Evolutionary conservation across 176 grass and related monocot species (phyloP).

Genomic region (Dactylis glomerata): DNA sequence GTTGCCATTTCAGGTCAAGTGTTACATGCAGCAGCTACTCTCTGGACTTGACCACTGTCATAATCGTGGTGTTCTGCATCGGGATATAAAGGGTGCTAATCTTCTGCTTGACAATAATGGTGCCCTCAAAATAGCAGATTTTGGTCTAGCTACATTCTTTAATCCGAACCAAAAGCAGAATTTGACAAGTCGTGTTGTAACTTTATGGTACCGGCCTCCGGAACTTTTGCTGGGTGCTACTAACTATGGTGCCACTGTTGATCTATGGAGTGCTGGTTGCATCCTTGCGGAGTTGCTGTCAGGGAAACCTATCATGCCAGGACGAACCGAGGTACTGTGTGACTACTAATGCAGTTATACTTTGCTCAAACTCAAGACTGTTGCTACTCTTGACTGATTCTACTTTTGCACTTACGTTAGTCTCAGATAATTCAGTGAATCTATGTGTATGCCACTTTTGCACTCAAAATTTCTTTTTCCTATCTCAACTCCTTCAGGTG

Average conservation of each 20-base stretch:
- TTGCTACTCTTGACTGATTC: slow-evolving; percentile 10
- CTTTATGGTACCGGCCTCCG: slow-evolving; percentile 96
- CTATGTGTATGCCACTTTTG: neutral
- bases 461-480: too few relatives aligned
- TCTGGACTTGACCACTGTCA: slow-evolving; percentile 94
- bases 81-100: slow-evolving; percentile 98
- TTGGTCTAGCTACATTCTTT: slow-evolving; percentile 94
- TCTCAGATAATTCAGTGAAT: neutral
- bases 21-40: slow-evolving; percentile 93
- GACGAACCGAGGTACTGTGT: slow-evolving; percentile 87
- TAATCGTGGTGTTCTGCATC: slow-evolving; percentile 79
- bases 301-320: slow-evolving; percentile 98
- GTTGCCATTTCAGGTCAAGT: slow-evolving; percentile 81
- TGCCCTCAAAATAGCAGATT: slow-evolving; percentile 97
- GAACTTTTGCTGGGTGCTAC: slow-evolving; percentile 93
- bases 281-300: slow-evolving; percentile 93
- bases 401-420: neutral
- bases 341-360: neutral
- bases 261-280: slow-evolving; percentile 97
- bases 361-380: neutral
- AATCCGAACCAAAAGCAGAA: slow-evolving; percentile 89
- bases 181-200: slow-evolving; percentile 93
- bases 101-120: slow-evolving; percentile 92
- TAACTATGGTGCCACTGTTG: slow-evolving; percentile 83
- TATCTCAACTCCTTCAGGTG: too few relatives aligned